Evolutionary conservation across 1,284 basidiomycete species (phyloP), one percentile per base, ranked within the genome.

Genomic region (Cryptococcus maquisensis): DNA sequence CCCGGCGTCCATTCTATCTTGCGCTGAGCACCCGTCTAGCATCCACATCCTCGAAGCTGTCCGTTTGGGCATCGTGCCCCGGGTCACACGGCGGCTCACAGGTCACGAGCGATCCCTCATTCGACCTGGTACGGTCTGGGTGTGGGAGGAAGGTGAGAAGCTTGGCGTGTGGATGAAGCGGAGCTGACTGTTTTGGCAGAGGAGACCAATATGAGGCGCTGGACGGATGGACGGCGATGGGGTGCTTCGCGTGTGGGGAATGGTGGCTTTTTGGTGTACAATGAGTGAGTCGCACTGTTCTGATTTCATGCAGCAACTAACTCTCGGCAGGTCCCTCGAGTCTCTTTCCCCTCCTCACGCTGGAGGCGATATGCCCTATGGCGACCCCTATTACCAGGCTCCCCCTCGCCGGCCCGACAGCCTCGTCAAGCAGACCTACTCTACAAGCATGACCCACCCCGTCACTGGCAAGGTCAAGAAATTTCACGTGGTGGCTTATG

Each of bases 31-130:
- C 40, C 42, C 20, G 18, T 21, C 5, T 52, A 74, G 72, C 15
- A 72, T 97, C 36, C 86, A 96, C 73, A 90, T 97, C 69, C 86
- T 97, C 63, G 93, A 97, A 72, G 93, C 91, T 20, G 92, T 91
- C 39, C 83, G 88, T 39, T 82, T 87, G 20, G 90, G 91, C 20
- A 81, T 91, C 53, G 88, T 95, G 35, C 90, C 93, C 2, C 83
- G 92, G 59, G 90, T 97, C 37, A 93, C 90, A 15, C 84, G 93
- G 37, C 85, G 93, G 18, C 82, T 98, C 44, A 89, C 93, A 57
- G 93, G 95, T 67, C 84, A 88, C 53, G 93, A 98, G 76, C 83
- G 89, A 55, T 86, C 85, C 66, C 87, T 92, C 83, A 95, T 98
- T 71, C 83, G 85, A 3, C 91, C 89, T 4, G 93, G 93, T 55